These are phyloP conservation scores for Pseudotsuga menziesii DNA, from an alignment of 75 land plant genomes.

Conservation along the genomic window DNA sequence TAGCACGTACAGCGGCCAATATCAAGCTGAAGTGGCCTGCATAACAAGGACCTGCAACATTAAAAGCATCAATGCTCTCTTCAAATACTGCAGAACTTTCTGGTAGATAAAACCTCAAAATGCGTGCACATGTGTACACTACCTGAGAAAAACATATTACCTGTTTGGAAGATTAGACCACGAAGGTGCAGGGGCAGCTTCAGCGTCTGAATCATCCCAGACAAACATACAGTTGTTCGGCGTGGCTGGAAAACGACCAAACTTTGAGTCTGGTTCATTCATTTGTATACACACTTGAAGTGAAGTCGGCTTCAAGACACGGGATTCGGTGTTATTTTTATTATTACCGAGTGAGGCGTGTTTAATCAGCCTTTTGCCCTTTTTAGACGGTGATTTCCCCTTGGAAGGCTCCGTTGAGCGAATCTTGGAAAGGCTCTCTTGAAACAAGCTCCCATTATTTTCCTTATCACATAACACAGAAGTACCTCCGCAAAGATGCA, in stretches of 20 bases:
- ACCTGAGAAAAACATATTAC: constrained; percentile 13
- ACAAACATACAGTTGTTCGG: constrained; percentile 18
- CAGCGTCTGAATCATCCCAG: constrained; percentile 67
- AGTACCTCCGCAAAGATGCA: constrained; percentile 5
- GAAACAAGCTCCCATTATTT: constrained; percentile 7
- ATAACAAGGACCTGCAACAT: constrained; percentile 53
- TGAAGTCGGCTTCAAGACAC: constrained; percentile 8
- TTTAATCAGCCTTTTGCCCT: not conserved
- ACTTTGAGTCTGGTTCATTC: constrained; percentile 34
- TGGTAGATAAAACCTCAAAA: too few species aligned
- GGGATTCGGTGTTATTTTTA: not conserved
- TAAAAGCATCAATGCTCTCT: not conserved
- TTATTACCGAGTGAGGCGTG: not conserved
- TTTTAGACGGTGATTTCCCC: not conserved
- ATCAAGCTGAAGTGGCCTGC: constrained; percentile 68
- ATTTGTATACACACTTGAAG: constrained; percentile 47
- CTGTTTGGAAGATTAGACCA: constrained; percentile 81
- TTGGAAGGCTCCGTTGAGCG: not conserved
- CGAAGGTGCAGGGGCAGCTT: constrained; percentile 81
- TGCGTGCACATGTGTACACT: too few species aligned
- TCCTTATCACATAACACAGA: constrained; percentile 7
- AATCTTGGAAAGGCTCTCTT: constrained; percentile 8
- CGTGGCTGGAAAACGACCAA: constrained; percentile 24
- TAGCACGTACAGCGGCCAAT: constrained; percentile 78
- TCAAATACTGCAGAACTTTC: too few species aligned